Evolutionary conservation across 352 stramenopile species (phyloP).

Genomic region (Plasmopara muralis): DNA sequence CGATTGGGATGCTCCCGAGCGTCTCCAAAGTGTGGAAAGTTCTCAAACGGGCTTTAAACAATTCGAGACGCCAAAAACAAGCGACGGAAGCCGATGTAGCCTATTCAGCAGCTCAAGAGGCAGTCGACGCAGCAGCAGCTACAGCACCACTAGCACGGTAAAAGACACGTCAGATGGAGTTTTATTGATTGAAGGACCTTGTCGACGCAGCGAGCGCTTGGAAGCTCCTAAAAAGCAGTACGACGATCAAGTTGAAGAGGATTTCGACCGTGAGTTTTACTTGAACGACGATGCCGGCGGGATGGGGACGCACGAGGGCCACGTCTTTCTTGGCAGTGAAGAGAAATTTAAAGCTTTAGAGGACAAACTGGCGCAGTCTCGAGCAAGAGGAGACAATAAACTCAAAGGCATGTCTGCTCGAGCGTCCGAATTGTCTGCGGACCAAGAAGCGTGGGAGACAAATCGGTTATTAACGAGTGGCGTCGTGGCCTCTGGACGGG

Average conservation of each 20-base stretch:
- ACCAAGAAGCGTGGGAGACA: slow-evolving; percentile 98
- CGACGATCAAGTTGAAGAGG: slow-evolving; percentile 78
- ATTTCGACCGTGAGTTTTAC: slow-evolving; percentile 95
- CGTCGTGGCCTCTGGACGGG: slow-evolving; percentile 70
- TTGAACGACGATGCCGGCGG: slow-evolving; percentile 86
- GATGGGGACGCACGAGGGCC: slow-evolving; percentile 47
- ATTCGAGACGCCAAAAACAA: slow-evolving; percentile 29
- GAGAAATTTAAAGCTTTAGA: slow-evolving; percentile 90
- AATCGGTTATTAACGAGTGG: slow-evolving; percentile 94
- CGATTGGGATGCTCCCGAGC: slow-evolving; percentile 77
- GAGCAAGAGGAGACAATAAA: slow-evolving; percentile 82
- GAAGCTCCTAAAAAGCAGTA: slow-evolving; percentile 70
- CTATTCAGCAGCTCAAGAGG: slow-evolving; percentile 6
- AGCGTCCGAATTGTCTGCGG: slow-evolving; percentile 89
- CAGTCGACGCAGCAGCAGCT: slow-evolving; percentile 6
- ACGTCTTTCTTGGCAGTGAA: slow-evolving; percentile 89
- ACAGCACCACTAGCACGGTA: slow-evolving; percentile 3
- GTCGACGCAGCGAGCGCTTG: slow-evolving; percentile 9
- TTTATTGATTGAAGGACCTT: neutral
- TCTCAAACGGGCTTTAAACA: neutral
- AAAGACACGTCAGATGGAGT: neutral
- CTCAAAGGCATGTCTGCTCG: slow-evolving; percentile 85
- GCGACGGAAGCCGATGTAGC: slow-evolving; percentile 37
- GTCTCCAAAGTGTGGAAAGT: slow-evolving; percentile 43
- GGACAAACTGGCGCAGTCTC: slow-evolving; percentile 78